Base-by-base conservation (phyloP, 1,284 basidiomycete species). In the Moesziomyces sp. region DNA sequence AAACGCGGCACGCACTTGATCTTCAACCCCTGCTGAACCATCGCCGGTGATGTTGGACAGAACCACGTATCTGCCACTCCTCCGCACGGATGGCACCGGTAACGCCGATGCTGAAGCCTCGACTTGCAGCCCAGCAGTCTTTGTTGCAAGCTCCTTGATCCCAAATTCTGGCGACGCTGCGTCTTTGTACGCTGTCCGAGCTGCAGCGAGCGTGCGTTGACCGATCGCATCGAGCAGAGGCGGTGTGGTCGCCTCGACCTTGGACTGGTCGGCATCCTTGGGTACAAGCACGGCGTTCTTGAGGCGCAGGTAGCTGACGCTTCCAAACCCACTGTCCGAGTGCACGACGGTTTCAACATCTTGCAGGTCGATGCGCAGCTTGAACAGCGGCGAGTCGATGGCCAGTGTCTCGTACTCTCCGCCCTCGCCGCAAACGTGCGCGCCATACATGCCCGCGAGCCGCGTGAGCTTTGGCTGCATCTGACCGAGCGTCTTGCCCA, bases 361-460 rank as follows among this genome's bases (percentile, higher is more conserved):
- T 4, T 66, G 59, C 35, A 98, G 84, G 4, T 86, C 83, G 45
- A 99, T 91, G 13, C 88, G 87, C 49, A 88, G 87, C 74, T 92
- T 92, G 88, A 97, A 99, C 21, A 97, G 81, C 0, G 95, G 93
- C 65, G 91, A 92, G 78, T 98, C 93, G 21, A 96, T 86, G 1
- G 96, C 97, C 58, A 98, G 86, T 0, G 92, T 93, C 84, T 99
- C 97, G 84, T 98, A 99, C 86, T 99, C 97, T 2, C 97, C 97
- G 3, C 97, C 97, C 86, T 99, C 97, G 5, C 97, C 97, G 70
- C 95, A 97, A 1, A 97, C 89, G 84, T 99, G 97, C 0, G 92
- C 91, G 0, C 94, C 94, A 80, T 96, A 99, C 46, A 89, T 85
- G 5, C 86, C 80, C 83, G 95, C 92, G 72, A 99, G 87, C 67